phyloP scores from a whole-genome alignment of 371 early-diverging fungal species.

The Blakeslea trispora region DNA sequence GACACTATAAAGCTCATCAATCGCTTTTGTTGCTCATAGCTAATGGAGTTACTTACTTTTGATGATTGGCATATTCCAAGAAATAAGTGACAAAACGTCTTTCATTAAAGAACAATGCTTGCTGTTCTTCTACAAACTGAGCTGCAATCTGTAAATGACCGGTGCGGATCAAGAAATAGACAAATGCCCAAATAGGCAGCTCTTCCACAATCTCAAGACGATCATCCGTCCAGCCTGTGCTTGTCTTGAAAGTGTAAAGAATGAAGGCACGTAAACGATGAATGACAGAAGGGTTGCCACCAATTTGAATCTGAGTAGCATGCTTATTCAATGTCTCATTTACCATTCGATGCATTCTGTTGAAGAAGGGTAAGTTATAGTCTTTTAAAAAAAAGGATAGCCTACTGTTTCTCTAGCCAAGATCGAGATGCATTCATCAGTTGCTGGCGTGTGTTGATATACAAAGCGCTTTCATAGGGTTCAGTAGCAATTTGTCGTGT shows the following conservation, averaged over 20 bases:
- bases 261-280: slow-evolving; percentile 25
- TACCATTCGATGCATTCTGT: slow-evolving; percentile 7
- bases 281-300: slow-evolving; percentile 23
- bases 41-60: slow-evolving; percentile 42
- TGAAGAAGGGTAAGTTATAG: too few species aligned
- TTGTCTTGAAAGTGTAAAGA: slow-evolving; percentile 13
- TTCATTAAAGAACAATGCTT: slow-evolving; percentile 57
- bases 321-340: slow-evolving; percentile 18
- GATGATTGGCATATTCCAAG: slow-evolving; percentile 70
- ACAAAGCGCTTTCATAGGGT: slow-evolving; percentile 4
- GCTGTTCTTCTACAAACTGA: slow-evolving; percentile 60
- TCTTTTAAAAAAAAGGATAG: neutral
- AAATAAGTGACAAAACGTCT: slow-evolving; percentile 68
- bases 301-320: slow-evolving; percentile 15
- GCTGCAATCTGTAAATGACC: slow-evolving; percentile 70
- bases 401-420: slow-evolving; percentile 29
- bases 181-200: slow-evolving; percentile 82
- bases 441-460: slow-evolving; percentile 10
- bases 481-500: slow-evolving; percentile 9
- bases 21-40: too few species aligned
- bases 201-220: slow-evolving; percentile 53
- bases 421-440: slow-evolving; percentile 19
- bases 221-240: slow-evolving; percentile 19
- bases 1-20: slow-evolving; percentile 1
- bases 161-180: slow-evolving; percentile 78